Base-by-base conservation (phyloP, 257 asterid genomes). In the Henckelia pumila region DNA sequence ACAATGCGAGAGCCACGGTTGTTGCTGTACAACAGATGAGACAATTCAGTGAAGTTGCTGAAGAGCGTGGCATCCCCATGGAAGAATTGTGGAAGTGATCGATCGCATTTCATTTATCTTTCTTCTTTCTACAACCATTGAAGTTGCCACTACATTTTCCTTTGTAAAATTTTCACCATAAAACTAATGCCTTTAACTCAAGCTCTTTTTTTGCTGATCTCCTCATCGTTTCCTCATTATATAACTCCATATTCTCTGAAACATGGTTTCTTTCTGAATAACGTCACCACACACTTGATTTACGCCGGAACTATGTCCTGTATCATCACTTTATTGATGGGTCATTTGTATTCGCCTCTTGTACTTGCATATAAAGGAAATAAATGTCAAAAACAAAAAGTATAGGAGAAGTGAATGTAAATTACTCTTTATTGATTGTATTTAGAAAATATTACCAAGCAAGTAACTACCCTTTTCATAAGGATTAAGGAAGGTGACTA, bases 41-140 rank as follows among this genome's bases (percentile, higher is more conserved):
- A 75, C 99, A 90, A 35, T 93, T 93, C 77, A 80, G 95, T 2
- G 94, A 93, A 69, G 99, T 93, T 1, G 90, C 99, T 8, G 79
- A 84, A 72, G 78, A 84, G 44, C 94, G 99, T n/a, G 97, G 99
- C 35, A 90, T 93, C 69, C 97, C 97, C 0, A 90, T 93, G 97
- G 96, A 90, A 74, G 95, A 93, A 67, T 76, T 90, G 63, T 93
- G 99, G 99, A 93, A 93, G 80, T 93, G 88, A 85, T 37, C 6
- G 88, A 85, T 37, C 6, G 29, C 25, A 22, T 55, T 11, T 13
- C 26, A 25, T 60, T 16, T 74, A 55, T 9, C 40, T 4, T 63
- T 11, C 17, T 17, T 29, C 30, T 57, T n/a, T 72, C 71, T 82
- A 60, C 69, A 74, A 5, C 6, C 58, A 23, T 65, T 40, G 13